Evolutionary conservation across 805 yeast genomes (phyloP), one percentile per base, ranked within the genome.

Genomic region (Isabelozyma rhagii): DNA sequence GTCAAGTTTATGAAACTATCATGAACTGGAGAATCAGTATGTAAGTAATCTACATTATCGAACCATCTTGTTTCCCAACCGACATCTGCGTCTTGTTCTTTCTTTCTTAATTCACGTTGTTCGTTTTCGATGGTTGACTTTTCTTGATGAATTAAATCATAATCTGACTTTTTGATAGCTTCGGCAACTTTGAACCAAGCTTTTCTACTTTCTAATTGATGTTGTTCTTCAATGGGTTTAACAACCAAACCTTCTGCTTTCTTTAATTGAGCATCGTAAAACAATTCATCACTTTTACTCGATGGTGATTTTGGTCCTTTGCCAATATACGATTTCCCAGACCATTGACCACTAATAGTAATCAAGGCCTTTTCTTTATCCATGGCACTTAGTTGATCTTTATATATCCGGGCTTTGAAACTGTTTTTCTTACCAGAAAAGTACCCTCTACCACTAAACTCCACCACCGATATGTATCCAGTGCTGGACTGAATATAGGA

Each of bases 361-460:
- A 81, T 88, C 49, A 90, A 69, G 1, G 96, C 89, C 51, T 83
- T 81, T 34, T 79, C 81, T 55, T 80, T 81, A 48, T 73, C 63
- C 10, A 77, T 69, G 34, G 79, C 74, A n/a, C 79, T 72, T 27
- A 71, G 68, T 46, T 67, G 60, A 62, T 80, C 81, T 58, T 78
- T 79, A 65, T 65, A 87, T 52, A 94, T 77, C 62, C 93, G 81
- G 25, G 96, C 96, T 71, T 92, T 94, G 74, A 87, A 90, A 14
- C 91, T 71, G 72, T 94, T 92, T 75, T 92, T 93, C 77, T 92
- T 93, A 60, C 99, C 99, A 17, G 90, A 80, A 64, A 94, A 90
- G 73, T 91, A 94, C 31, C 99, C 99, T 69, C 94, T 84, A 34
- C 99, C 99, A 39, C 88, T 78, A 69, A 80, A 94, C 60, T 89